Evolutionary conservation across 2,329 filamentous ascomycete species (phyloP), one percentile per base, ranked within the genome.

Genomic region (Penicillium crustosum): DNA sequence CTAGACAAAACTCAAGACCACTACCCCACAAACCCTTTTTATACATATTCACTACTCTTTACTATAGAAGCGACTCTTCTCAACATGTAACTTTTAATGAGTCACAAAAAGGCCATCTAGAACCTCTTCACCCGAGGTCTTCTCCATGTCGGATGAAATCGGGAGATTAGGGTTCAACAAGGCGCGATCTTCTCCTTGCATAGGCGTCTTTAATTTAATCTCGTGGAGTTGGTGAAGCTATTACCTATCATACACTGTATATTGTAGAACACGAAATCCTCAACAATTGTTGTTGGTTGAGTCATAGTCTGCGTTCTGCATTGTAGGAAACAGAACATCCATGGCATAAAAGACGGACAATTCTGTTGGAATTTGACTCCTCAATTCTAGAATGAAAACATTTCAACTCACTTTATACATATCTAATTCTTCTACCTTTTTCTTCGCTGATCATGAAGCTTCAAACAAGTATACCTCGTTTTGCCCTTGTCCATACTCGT

Each of bases 271-370:
- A 49, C 27, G 13, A 17, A 17, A 15, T 47, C 9, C 36, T 35
- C 36, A 43, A 43, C 50, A 38, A 43, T 29, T 29, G 5, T 38
- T 13, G 31, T 33, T 6, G 12, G 31, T 33, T 27, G 48, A 52
- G 47, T 42, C 55, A 54, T 27, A 43, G 31, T 58, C 55, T 58
- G 31, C n/a, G 43, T 53, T 58, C 43, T 58, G 55, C 55, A 19
- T 49, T 49, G 55, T 54, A 58, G 55, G 43, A 36, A 49, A 15
- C 55, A 54, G 55, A 53, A 58, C 44, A 39, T 38, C 27, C 4
- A 7, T n/a, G 4, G 15, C 29, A 50, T 50, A 55, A 55, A 55
- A 55, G 53, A 33, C 7, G 8, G 15, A 19, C 9, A 8, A 17
- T 33, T 23, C 21, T 21, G 13, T 41, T 13, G 19, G 8, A 27